A percentile compares a stretch with the other conserved stretches of the same genome.
Evolutionary conservation across 148 eudicot genomes (phyloP).

Genomic region (Linanthus parryae): DNA sequence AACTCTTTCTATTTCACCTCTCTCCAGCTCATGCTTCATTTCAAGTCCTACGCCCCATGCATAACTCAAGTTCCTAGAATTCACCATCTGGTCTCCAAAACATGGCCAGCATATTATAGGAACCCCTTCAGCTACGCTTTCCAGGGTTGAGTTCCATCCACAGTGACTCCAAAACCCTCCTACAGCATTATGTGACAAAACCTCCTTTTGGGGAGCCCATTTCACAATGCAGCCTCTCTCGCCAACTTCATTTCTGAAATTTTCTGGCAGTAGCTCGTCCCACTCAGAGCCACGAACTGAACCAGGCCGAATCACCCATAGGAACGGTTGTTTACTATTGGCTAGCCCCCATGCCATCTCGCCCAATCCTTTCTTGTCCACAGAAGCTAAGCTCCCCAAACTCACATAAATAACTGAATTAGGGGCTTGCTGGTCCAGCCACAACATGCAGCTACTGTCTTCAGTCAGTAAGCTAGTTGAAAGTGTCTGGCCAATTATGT

Average conservation of each 20-base stretch:
- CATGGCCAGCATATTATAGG: constrained; percentile 21
- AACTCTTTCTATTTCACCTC: constrained; percentile 4
- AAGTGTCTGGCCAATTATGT: constrained; percentile 8
- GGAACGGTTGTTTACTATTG: constrained; percentile 16
- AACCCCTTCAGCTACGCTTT: constrained; percentile 20
- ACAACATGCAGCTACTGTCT: constrained; percentile 8
- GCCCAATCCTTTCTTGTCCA: constrained; percentile 10
- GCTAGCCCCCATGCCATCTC: constrained; percentile 25
- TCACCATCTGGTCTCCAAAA: constrained; percentile 18
- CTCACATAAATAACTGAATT: constrained; percentile 14
- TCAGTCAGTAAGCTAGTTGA: constrained; percentile 9
- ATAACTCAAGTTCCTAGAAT: constrained; percentile 9
- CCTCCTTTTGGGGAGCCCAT: constrained; percentile 25
- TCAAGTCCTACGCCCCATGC: constrained; percentile 24
- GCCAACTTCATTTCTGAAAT: neutral
- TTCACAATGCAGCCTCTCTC: constrained; percentile 19
- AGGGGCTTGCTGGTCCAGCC: constrained; percentile 21
- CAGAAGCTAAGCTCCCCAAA: constrained; percentile 15
- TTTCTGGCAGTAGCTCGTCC: constrained; percentile 4
- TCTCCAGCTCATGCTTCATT: neutral
- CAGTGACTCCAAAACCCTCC: constrained; percentile 26
- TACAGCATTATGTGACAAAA: constrained; percentile 14
- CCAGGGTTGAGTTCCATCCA: constrained; percentile 26
- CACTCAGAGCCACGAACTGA: neutral
- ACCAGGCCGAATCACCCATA: constrained; percentile 23